phyloP scores from a whole-genome alignment of 2,329 filamentous ascomycete species.

The Lachnellula arida region DNA sequence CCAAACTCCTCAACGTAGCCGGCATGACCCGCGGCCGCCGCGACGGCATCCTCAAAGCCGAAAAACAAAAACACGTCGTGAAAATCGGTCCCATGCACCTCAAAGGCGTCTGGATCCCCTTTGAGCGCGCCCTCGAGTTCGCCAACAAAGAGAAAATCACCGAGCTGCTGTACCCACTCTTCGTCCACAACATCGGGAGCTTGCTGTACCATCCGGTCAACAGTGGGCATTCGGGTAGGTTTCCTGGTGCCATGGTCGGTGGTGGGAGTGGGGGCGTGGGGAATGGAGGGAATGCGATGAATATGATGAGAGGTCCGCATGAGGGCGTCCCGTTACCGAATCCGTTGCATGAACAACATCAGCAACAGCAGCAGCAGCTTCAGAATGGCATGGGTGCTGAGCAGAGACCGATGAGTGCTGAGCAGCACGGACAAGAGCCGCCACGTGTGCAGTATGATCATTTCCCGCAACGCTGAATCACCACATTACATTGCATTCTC shows the following conservation, averaged over 20 bases:
- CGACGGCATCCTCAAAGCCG: conserved; percentile 93
- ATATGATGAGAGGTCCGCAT: not conserved
- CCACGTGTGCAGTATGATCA: not conserved
- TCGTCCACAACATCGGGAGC: conserved; percentile 93
- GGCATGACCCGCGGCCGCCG: conserved; percentile 94
- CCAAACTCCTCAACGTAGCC: conserved; percentile 90
- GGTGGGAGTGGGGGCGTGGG: not conserved
- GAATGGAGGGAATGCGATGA: not conserved
- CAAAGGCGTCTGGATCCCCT: conserved; percentile 97
- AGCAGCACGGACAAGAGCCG: not conserved
- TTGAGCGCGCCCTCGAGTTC: conserved; percentile 90
- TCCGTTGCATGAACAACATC: not conserved
- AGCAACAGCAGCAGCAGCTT: not conserved
- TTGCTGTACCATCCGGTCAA: conserved; percentile 91
- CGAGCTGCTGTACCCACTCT: conserved; percentile 85
- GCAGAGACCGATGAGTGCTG: not conserved
- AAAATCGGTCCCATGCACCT: conserved; percentile 99
- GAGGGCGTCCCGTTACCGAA: too few species aligned
- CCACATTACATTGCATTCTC: not conserved
- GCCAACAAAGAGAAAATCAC: conserved; percentile 99
- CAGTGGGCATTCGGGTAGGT: conserved; percentile 48
- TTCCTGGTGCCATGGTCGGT: not conserved
- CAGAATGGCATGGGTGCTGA: not conserved
- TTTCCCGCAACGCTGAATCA: not conserved
- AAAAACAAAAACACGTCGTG: conserved; percentile 92